Percentiles rank a stretch among this genome's conserved stretches.
These are phyloP conservation scores for Hevea brasiliensis DNA, from an alignment of 345 rosid genomes.

Conservation along the genomic window DNA sequence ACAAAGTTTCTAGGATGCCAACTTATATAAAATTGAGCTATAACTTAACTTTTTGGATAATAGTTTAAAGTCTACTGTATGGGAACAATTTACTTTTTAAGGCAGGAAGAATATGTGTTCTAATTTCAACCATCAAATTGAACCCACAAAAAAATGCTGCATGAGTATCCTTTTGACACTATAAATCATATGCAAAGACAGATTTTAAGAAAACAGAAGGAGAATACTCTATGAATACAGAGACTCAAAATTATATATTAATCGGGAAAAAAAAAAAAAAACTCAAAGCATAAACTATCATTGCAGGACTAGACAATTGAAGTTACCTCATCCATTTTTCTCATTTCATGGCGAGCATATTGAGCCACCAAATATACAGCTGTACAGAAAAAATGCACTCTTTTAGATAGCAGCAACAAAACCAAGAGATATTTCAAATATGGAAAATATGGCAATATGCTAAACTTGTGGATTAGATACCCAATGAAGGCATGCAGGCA, in stretches of 20 bases:
- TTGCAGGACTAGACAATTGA: background rate
- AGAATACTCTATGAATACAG: background rate
- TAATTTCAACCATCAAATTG: background rate
- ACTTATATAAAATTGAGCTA: background rate
- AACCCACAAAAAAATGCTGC: background rate
- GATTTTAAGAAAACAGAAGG: background rate
- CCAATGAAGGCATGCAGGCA: constrained; percentile 89
- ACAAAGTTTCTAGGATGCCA: background rate
- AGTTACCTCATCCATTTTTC: constrained; percentile 79
- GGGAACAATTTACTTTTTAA: background rate
- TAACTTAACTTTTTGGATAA: background rate
- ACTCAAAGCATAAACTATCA: background rate
- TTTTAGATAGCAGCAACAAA: constrained; percentile 32
- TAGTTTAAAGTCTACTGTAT: background rate
- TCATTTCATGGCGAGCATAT: constrained; percentile 79
- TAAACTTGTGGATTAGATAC: constrained; percentile 41
- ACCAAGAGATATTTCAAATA: constrained; percentile 9
- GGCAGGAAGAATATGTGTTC: background rate
- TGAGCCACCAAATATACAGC: constrained; percentile 89
- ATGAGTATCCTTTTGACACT: too few relatives aligned
- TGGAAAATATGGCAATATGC: constrained; percentile 8
- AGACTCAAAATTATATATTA: background rate
- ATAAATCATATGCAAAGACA: background rate
- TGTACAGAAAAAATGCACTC: constrained; percentile 34
- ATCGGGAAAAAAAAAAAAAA: background rate